Conservation (phyloP, 2,329 filamentous ascomycete genomes). For the Paraconiothyrium brasiliense region DNA sequence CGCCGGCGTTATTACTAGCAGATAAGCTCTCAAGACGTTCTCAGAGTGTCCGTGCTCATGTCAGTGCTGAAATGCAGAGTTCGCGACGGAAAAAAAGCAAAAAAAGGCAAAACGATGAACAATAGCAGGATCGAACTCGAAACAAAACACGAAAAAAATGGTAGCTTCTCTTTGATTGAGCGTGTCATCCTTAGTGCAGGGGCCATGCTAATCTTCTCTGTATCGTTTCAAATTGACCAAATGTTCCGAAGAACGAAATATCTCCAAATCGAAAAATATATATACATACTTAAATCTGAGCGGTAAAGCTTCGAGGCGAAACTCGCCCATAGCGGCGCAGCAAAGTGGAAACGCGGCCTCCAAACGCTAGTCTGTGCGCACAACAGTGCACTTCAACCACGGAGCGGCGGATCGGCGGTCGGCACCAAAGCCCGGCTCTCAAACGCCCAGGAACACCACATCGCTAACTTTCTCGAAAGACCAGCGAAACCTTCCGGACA, state of each 20-base stretch:
- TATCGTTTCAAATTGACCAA: constrained; percentile 46
- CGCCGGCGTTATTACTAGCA: too few relatives aligned
- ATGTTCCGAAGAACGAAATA: constrained; percentile 13
- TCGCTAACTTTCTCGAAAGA: not conserved
- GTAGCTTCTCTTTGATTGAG: constrained; percentile 32
- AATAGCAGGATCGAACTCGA: constrained; percentile 12
- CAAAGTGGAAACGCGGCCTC: not conserved
- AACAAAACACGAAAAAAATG: constrained; percentile 20
- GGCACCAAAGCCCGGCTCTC: not conserved
- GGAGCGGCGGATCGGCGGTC: not conserved
- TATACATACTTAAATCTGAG: not conserved
- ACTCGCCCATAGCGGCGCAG: not conserved
- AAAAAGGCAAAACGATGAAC: not conserved
- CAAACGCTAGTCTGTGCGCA: not conserved
- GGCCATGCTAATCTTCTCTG: constrained; percentile 58
- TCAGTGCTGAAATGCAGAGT: not conserved
- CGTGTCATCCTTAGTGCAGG: constrained; percentile 91
- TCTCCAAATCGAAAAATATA: not conserved
- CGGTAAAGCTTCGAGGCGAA: not conserved
- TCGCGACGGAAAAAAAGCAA: not conserved
- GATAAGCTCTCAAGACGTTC: too few relatives aligned
- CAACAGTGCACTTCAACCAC: not conserved
- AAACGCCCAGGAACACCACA: not conserved
- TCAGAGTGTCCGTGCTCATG: not conserved
- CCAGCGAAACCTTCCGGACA: not conserved